A percentile compares a stretch with the other conserved stretches of the same genome.
Evolutionary conservation across 176 grass and related monocot species (phyloP).

Genomic region (Elymus sibiricus): DNA sequence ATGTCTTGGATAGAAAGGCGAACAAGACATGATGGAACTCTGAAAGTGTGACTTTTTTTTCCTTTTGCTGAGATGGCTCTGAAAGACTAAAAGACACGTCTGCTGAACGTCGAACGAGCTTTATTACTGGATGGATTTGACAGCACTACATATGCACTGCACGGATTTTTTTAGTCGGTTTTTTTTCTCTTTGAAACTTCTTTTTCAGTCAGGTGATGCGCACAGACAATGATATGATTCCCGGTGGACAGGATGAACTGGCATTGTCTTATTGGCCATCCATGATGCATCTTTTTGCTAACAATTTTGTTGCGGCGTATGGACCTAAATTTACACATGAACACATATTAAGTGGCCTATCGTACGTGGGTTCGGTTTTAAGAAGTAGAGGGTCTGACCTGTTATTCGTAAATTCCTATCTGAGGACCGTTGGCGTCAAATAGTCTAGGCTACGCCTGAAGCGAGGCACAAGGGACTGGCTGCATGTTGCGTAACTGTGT

Average conservation of each 20-base stretch:
- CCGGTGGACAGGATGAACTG: background rate
- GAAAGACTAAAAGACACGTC: background rate
- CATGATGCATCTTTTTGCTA: background rate
- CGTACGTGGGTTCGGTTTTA: too few relatives aligned
- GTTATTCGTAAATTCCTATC: too few relatives aligned
- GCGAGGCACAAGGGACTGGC: too few relatives aligned
- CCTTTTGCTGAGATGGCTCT: background rate
- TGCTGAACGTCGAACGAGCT: background rate
- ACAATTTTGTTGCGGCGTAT: background rate
- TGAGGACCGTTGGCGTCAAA: too few relatives aligned
- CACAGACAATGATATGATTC: background rate
- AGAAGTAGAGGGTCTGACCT: too few relatives aligned
- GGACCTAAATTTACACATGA: too few relatives aligned
- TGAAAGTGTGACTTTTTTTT: background rate
- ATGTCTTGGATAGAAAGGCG: background rate
- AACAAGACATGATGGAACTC: background rate
- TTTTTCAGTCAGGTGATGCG: background rate
- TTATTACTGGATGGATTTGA: background rate
- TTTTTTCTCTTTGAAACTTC: background rate
- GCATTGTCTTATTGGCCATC: background rate
- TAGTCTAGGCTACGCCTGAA: too few relatives aligned
- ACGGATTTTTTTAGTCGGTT: background rate
- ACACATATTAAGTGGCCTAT: too few relatives aligned
- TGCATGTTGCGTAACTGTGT: too few relatives aligned
- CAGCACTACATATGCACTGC: background rate